Evolutionary conservation across 371 early-diverging fungal genomes (phyloP), one percentile per base, ranked within the genome.

Genomic region (Mucor saturninus): DNA sequence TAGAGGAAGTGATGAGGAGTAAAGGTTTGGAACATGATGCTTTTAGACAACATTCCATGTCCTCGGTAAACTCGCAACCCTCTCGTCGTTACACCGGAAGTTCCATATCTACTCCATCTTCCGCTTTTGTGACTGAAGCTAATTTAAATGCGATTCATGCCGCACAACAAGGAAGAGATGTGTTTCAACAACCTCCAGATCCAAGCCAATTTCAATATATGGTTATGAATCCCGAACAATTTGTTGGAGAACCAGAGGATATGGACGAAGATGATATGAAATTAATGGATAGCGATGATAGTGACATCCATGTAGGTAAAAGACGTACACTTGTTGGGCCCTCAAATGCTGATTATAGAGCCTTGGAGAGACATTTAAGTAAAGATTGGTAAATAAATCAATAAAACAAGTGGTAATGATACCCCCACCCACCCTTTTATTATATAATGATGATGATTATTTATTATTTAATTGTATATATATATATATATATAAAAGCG

Each of bases 81-180:
- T 30, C 69, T 11, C 59, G 69, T 59, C 67, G 81, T 6, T 77
- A 80, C 54, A 80, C 78, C 2, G 78, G 81, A 13, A 73, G 78
- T 13, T 71, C 74, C 8, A 71, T 80, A 32, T 71, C 78, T 9
- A 77, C 81, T 2, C 77, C 78, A 2, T 65, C 65, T 0, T 75
- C 80, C 8, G 69, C 74, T 9, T 60, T 62, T 7, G 62, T 70
- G 2, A 52, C 77, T 28, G 80, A 77, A 40, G 72, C 74, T 3
- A 73, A 75, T 40, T 56, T 67, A 42, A 63, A 74, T 46, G 80
- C 80, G 0, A 64, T 75, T 29, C 67, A 74, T 6, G 67, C 73
- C 10, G 70, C 70, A 28, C 74, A 73, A 54, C 58, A 75, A 54
- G 72, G 76, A 13, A 60, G 64, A 32, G 65, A 69, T 30, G 35